Percentiles rank a stretch among this genome's conserved stretches.
Evolutionary conservation across 2,329 filamentous ascomycete genomes (phyloP).

Genomic region (Blastomyces parvus): DNA sequence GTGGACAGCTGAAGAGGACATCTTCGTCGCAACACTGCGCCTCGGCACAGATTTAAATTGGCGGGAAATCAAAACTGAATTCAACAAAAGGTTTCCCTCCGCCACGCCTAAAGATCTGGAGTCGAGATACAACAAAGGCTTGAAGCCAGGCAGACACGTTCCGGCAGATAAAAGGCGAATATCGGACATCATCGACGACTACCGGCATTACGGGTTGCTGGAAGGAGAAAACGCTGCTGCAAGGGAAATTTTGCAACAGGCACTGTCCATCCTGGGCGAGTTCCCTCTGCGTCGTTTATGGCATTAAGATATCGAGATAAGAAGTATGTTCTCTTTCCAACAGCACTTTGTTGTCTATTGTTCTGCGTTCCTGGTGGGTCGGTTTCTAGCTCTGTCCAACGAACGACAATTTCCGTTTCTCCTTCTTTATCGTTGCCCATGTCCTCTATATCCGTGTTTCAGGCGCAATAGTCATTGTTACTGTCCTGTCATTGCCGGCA

Average conservation of each 20-base stretch:
- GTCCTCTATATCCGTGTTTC: not conserved
- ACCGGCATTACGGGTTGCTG: slow-evolving; percentile 10
- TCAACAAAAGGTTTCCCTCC: slow-evolving; percentile 11
- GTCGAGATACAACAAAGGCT: slow-evolving; percentile 16
- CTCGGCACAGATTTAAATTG: slow-evolving; percentile 16
- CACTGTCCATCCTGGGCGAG: not conserved
- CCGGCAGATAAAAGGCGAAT: slow-evolving; percentile 1
- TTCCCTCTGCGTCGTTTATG: slow-evolving; percentile 5
- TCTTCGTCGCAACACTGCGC: slow-evolving; percentile 15
- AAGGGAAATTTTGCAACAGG: not conserved
- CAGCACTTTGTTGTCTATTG: not conserved
- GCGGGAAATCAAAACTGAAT: slow-evolving; percentile 11
- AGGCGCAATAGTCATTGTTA: not conserved
- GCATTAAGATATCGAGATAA: slow-evolving; percentile 1
- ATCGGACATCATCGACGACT: slow-evolving; percentile 15
- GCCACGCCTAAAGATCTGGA: slow-evolving; percentile 15
- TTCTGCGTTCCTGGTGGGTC: not conserved
- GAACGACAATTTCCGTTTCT: not conserved
- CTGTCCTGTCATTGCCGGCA: not conserved
- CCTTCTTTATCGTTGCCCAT: not conserved
- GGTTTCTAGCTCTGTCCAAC: not conserved
- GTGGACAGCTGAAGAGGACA: slow-evolving; percentile 12
- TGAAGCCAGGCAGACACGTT: slow-evolving; percentile 8
- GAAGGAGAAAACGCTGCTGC: not conserved
- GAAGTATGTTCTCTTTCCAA: not conserved